Percentiles rank a stretch among this genome's conserved stretches.
phyloP scores from a whole-genome alignment of 2,329 filamentous ascomycete species.

The Nemania bipapillata region DNA sequence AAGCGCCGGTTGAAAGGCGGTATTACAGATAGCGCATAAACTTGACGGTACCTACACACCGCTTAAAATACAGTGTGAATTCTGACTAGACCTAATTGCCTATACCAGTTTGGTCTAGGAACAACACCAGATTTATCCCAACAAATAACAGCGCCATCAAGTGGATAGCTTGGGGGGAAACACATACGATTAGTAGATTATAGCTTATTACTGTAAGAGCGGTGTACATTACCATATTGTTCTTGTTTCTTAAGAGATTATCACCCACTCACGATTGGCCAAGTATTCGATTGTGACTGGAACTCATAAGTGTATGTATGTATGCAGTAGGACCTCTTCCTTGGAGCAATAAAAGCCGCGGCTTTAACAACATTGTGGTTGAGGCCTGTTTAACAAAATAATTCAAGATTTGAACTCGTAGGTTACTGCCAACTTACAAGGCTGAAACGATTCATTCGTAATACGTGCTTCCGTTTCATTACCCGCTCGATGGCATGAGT shows the following conservation, averaged over 20 bases:
- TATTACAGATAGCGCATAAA: not conserved
- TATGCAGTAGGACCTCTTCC: too few relatives aligned
- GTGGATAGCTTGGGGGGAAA: not conserved
- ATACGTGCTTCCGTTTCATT: not conserved
- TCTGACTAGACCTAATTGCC: not conserved
- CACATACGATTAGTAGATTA: not conserved
- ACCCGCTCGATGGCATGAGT: not conserved
- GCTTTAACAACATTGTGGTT: not conserved
- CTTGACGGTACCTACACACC: not conserved
- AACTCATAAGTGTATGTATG: too few relatives aligned
- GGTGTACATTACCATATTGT: not conserved
- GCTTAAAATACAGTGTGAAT: conserved; percentile 21
- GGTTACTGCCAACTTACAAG: not conserved
- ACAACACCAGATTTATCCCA: not conserved
- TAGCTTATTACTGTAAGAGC: not conserved
- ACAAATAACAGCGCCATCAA: not conserved
- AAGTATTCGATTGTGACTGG: not conserved
- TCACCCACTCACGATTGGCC: not conserved
- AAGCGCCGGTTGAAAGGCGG: not conserved
- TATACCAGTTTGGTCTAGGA: not conserved
- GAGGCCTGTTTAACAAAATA: not conserved
- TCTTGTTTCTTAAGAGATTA: not conserved
- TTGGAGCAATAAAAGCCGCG: not conserved
- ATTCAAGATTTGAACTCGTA: not conserved
- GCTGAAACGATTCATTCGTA: not conserved